phyloP scores from a whole-genome alignment of 345 rosid species.

The Conringia planisiliqua region DNA sequence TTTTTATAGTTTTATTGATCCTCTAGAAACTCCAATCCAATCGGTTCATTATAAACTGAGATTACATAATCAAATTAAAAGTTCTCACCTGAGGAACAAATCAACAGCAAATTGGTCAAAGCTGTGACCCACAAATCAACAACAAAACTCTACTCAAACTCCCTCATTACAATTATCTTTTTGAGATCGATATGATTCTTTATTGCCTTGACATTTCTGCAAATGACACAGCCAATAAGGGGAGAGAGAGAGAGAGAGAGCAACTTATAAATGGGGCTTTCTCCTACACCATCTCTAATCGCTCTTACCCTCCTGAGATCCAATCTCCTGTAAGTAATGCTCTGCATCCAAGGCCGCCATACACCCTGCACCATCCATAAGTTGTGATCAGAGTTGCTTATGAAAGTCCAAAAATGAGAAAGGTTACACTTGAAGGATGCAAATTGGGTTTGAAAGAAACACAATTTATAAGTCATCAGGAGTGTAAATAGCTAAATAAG shows the following conservation, averaged over 20 bases:
- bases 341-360: constrained; percentile 99
- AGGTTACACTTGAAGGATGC: neutral
- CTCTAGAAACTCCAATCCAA: neutral
- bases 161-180: neutral
- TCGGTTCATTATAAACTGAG: neutral
- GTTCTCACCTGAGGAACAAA: constrained; percentile 23
- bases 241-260: neutral
- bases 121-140: constrained; percentile 2
- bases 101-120: constrained; percentile 8
- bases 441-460: neutral
- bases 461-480: neutral
- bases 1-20: neutral
- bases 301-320: constrained; percentile 59
- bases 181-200: constrained; percentile 4
- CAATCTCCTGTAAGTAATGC: constrained; percentile 87
- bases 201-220: neutral
- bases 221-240: constrained; percentile 10
- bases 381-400: neutral
- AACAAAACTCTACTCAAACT: constrained; percentile 8
- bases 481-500: neutral
- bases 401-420: neutral
- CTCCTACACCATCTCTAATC: constrained; percentile 31
- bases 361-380: constrained; percentile 60
- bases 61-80: neutral
- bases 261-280: neutral